Evolutionary conservation across 2,329 filamentous ascomycete genomes (phyloP), one percentile per base, ranked within the genome.

Genomic region (Fusarium austroafricanum): DNA sequence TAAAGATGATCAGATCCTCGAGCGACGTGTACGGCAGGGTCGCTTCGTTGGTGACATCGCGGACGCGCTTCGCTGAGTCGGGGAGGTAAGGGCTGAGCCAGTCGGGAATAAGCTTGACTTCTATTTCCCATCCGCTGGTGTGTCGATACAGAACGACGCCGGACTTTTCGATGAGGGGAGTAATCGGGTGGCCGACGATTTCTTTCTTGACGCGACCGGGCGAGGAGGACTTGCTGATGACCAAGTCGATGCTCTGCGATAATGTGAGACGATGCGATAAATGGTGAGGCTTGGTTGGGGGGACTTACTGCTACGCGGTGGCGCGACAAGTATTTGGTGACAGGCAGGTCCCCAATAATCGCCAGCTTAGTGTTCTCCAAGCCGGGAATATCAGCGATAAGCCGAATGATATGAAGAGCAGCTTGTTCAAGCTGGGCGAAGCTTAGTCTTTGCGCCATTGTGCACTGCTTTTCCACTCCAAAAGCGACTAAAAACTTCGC

Each of bases 341-440:
- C 64, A 9, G 73, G 71, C 53, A 75, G 23, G 42, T 75, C 73
- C 7, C 73, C 73, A 42, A 72, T 62, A 18, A 75, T 61, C n/a
- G 71, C 73, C 18, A 75, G 62, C n/a, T 60, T 63, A 42, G 73
- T 75, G 58, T 73, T 75, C 50, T 75, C 73, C 23, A 75, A 37
- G 9, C 73, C 73, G 15, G 67, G 70, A 50, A 61, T 75, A 54
- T 75, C 70, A 31, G 68, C 59, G 92, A 97, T 83, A 93, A 97
- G 79, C 96, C 94, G 6, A 91, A 94, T 56, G 92, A 95, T 78
- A 93, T 97, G 14, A 92, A 97, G 79, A 90, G 91, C 73, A 90
- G 94, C 75, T 86, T 97, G 3, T 83, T 97, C 31, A 87, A 90
- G 40, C 67, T 75, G 72, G 63, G 69, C 71, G 64, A 75, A 73